Evolutionary conservation across 2,329 filamentous ascomycete species (phyloP).

Genomic region (Paraphaeosphaeria minitans): DNA sequence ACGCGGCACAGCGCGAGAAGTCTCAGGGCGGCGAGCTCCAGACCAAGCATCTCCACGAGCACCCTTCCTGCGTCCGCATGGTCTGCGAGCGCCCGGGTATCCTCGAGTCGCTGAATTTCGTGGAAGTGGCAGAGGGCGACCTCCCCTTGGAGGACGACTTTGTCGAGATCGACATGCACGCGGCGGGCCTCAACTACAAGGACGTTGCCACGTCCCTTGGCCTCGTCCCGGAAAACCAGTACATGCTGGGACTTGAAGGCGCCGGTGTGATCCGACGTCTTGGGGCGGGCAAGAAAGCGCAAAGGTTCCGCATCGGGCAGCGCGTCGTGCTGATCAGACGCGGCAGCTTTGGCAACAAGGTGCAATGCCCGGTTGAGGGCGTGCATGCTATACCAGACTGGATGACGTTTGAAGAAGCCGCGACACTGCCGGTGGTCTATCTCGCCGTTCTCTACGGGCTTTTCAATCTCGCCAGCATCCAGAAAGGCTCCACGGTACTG

Average conservation of each 20-base stretch:
- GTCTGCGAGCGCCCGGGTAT: background rate
- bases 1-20: background rate
- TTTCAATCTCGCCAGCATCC: constrained; percentile 24
- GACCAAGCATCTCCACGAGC: constrained; percentile 23
- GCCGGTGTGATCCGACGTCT: constrained; percentile 18
- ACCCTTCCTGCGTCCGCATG: background rate
- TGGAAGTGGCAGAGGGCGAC: background rate
- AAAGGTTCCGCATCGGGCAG: constrained; percentile 7
- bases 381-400: constrained; percentile 8
- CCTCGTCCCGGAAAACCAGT: constrained; percentile 13
- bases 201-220: constrained; percentile 28
- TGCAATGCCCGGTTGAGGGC: constrained; percentile 2
- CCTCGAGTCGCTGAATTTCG: background rate
- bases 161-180: constrained; percentile 32
- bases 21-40: background rate
- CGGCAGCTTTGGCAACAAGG: constrained; percentile 14
- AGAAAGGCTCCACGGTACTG: constrained; percentile 25
- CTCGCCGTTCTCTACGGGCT: constrained; percentile 21
- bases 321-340: constrained; percentile 12
- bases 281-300: background rate
- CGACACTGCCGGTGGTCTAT: constrained; percentile 14
- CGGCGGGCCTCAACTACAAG: constrained; percentile 19
- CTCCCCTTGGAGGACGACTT: background rate
- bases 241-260: constrained; percentile 20
- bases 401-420: constrained; percentile 17